A percentile compares a stretch with the other conserved stretches of the same genome.
Conservation (phyloP, 306 rosid species). For the Cicer cuneatum region DNA sequence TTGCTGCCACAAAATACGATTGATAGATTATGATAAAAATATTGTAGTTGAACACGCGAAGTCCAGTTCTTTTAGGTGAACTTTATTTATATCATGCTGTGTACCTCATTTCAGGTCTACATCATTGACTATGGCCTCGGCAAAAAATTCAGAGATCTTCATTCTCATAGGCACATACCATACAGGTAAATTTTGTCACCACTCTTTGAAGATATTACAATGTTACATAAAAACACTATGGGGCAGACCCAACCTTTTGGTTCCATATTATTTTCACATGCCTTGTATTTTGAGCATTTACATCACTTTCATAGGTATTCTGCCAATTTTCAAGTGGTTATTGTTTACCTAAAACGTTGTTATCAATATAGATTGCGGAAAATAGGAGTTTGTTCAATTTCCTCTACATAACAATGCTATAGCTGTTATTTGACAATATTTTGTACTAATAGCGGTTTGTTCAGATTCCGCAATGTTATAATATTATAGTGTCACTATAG, state of each 20-base stretch:
- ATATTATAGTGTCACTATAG: too few relatives aligned
- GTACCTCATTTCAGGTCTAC: conserved; percentile 69
- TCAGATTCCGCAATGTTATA: too few relatives aligned
- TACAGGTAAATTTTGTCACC: conserved; percentile 69
- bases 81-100: conserved; percentile 33
- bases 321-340: conserved; percentile 9
- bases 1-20: neutral
- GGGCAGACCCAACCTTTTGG: conserved; percentile 19
- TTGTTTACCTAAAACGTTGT: neutral
- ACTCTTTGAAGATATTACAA: conserved; percentile 25
- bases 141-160: conserved; percentile 96
- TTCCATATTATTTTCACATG: conserved; percentile 7
- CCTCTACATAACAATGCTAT: too few relatives aligned
- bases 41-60: conserved; percentile 13
- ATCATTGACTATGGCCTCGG: conserved; percentile 96
- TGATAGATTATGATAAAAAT: conserved; percentile 31
- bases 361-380: too few relatives aligned
- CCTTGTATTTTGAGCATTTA: conserved; percentile 33
- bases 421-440: too few relatives aligned
- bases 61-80: conserved; percentile 18
- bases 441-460: too few relatives aligned
- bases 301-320: neutral
- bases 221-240: neutral
- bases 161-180: conserved; percentile 94
- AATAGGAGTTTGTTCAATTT: too few relatives aligned